Percentiles rank a stretch among this genome's conserved stretches.
Evolutionary conservation across 768 basidiomycete genomes (phyloP).

Genomic region (Boletus patriciae): DNA sequence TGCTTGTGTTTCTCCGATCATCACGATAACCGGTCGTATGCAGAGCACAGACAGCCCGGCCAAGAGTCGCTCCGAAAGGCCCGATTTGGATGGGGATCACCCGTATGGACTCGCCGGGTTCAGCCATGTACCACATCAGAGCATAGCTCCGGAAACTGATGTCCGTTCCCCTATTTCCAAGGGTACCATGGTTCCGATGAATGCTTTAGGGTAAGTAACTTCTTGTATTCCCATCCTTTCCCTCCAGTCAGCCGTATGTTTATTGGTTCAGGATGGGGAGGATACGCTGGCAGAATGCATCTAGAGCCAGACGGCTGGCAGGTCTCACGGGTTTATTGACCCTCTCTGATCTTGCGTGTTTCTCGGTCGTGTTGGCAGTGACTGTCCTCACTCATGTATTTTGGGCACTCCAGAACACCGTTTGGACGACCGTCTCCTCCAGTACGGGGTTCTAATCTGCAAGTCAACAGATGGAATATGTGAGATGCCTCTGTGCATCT

Average conservation of each 20-base stretch:
- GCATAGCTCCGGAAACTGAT: slow-evolving; percentile 16
- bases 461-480: slow-evolving; percentile 1
- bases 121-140: slow-evolving; percentile 14
- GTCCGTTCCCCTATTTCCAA: slow-evolving; percentile 31
- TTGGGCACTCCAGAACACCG: slow-evolving; percentile 17
- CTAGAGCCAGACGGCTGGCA: slow-evolving; percentile 6
- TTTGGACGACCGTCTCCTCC: slow-evolving; percentile 32
- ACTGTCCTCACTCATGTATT: slow-evolving; percentile 21
- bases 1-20: slow-evolving; percentile 29
- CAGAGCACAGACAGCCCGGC: neutral
- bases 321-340: slow-evolving; percentile 7
- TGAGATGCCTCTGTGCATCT: slow-evolving; percentile 1
- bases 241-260: slow-evolving; percentile 4
- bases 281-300: slow-evolving; percentile 11
- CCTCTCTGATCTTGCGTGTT: slow-evolving; percentile 16
- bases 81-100: neutral
- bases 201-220: slow-evolving; percentile 22
- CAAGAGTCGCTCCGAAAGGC: neutral
- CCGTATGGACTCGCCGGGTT: slow-evolving; percentile 10
- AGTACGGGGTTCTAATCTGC: slow-evolving; percentile 4
- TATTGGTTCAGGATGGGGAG: slow-evolving; percentile 14
- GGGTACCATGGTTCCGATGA: slow-evolving; percentile 25
- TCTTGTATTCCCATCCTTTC: neutral
- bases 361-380: slow-evolving; percentile 15
- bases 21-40: neutral